These are phyloP conservation scores for Tilletia indica DNA, from an alignment of 1,284 basidiomycete species.

Conservation along the genomic window DNA sequence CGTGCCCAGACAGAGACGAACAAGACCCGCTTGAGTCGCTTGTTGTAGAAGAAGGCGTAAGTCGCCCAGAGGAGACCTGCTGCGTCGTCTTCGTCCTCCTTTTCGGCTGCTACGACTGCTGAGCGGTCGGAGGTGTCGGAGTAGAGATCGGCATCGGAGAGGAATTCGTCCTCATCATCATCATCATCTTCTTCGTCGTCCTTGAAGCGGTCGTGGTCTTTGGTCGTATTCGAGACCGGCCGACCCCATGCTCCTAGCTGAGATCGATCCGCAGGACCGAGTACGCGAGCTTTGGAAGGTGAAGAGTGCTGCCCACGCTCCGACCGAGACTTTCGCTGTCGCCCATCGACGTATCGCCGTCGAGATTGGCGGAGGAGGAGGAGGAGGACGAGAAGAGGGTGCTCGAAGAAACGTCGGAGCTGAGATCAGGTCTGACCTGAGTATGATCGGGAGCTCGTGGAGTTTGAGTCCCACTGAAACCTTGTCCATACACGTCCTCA, in stretches of 20 bases:
- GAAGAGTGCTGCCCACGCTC: not conserved
- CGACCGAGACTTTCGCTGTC: not conserved
- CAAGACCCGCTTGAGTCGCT: slow-evolving; percentile 82
- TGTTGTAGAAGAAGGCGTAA: slow-evolving; percentile 95
- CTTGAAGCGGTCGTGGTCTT: slow-evolving; percentile 37
- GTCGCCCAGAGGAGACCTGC: slow-evolving; percentile 91
- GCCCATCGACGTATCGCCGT: slow-evolving; percentile 9
- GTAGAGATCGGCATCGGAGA: slow-evolving; percentile 43
- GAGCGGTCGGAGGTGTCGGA: slow-evolving; percentile 26
- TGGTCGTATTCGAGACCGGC: slow-evolving; percentile 19
- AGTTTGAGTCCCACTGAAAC: slow-evolving; percentile 25
- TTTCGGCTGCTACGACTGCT: slow-evolving; percentile 47
- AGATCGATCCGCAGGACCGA: slow-evolving; percentile 10
- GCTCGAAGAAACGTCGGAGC: slow-evolving; percentile 16
- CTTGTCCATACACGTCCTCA: slow-evolving; percentile 48
- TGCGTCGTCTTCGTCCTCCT: slow-evolving; percentile 63
- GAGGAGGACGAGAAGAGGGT: not conserved
- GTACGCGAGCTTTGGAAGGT: not conserved
- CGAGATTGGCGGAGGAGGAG: not conserved
- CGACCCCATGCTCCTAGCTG: too few relatives aligned
- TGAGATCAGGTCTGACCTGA: slow-evolving; percentile 25
- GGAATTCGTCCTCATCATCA: slow-evolving; percentile 44
- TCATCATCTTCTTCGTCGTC: slow-evolving; percentile 46
- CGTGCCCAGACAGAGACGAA: slow-evolving; percentile 93
- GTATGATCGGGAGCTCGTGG: slow-evolving; percentile 13